These are phyloP conservation scores for Botrytis fragariae DNA, from an alignment of 2,329 filamentous ascomycete species.

Conservation along the genomic window DNA sequence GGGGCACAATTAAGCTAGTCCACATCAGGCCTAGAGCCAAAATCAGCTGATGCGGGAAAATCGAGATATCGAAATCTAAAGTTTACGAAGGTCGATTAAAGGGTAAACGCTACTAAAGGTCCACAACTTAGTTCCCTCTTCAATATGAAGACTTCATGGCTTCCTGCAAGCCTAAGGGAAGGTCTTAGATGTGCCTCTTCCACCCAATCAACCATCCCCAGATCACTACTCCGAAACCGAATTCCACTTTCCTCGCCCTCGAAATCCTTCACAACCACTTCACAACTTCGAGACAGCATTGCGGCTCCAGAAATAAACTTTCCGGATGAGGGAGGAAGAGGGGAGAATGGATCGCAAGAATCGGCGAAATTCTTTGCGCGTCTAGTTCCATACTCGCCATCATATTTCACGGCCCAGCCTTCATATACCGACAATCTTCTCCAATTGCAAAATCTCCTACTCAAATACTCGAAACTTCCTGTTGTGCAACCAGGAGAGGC, in stretches of 20 bases:
- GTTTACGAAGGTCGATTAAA: slow-evolving; percentile 6
- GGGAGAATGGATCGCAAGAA: slow-evolving; percentile 31
- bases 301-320: slow-evolving; percentile 48
- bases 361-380: slow-evolving; percentile 54
- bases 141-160: slow-evolving; percentile 38
- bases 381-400: slow-evolving; percentile 77
- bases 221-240: slow-evolving; percentile 22
- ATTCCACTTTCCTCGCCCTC: slow-evolving; percentile 23
- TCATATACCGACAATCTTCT: slow-evolving; percentile 84
- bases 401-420: slow-evolving; percentile 90
- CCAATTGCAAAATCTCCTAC: slow-evolving; percentile 66
- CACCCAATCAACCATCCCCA: slow-evolving; percentile 22
- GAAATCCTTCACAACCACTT: slow-evolving; percentile 34
- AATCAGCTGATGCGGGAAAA: slow-evolving; percentile 19
- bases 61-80: slow-evolving; percentile 13
- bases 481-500: slow-evolving; percentile 62
- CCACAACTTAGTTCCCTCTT: slow-evolving; percentile 20
- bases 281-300: slow-evolving; percentile 39
- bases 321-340: slow-evolving; percentile 26
- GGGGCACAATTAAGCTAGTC: slow-evolving; percentile 12
- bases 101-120: slow-evolving; percentile 5
- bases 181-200: slow-evolving; percentile 30
- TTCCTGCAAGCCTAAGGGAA: slow-evolving; percentile 33
- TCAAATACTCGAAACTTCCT: slow-evolving; percentile 72
- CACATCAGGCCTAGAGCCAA: background rate